Base-by-base conservation (phyloP, 495 filamentous ascomycete species). In the Hypoxylon lienhwacheense region DNA sequence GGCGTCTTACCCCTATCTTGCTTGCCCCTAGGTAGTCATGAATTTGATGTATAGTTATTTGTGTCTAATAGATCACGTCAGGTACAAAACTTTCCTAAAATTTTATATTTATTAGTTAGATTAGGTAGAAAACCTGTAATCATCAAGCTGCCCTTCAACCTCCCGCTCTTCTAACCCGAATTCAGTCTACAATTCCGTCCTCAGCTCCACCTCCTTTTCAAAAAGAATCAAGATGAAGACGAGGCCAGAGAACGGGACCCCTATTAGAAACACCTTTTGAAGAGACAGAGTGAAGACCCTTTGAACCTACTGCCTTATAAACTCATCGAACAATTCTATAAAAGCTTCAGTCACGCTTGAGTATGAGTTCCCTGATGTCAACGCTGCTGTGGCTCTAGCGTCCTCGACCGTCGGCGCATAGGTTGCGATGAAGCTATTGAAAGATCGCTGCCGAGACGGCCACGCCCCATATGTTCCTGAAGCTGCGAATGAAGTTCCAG, bases 391-490 rank as follows among this genome's bases (percentile, higher is more conserved):
- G 7, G 53, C 66, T 6, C 20, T 61, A 0, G 52, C 12, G 33
- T 74, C 64, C 1, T 22, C 58, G 21, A 75, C 60, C 24, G 34
- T 20, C 8, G 43, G 20, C 16, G 54, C 40, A 11, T 68, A 45
- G 34, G 50, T 15, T 10, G 44, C 50, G 10, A 69, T 63, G 7
- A 59, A 68, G 35, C 65, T 70, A 60, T 80, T 79, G n/a, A 65
- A 83, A 82, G 7, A 81, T 68, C 2, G 72, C 70, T 0, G 71
- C 64, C 4, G 81, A 74, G 25, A 83, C 69, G 0, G 77, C 57
- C 0, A 78, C 70, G 1, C 77, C 79, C 78, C 77, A 81, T 19
- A 81, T 69, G 29, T 47, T 41, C 0, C 78, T 80, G 17, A 81
- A 73, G 31, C 53, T 67, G 5, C 79, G 71, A 3, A 80, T 22